Percentiles rank a stretch among this genome's conserved stretches.
phyloP scores from a whole-genome alignment of 768 basidiomycete species.

The Neoboletus subvelutipes region DNA sequence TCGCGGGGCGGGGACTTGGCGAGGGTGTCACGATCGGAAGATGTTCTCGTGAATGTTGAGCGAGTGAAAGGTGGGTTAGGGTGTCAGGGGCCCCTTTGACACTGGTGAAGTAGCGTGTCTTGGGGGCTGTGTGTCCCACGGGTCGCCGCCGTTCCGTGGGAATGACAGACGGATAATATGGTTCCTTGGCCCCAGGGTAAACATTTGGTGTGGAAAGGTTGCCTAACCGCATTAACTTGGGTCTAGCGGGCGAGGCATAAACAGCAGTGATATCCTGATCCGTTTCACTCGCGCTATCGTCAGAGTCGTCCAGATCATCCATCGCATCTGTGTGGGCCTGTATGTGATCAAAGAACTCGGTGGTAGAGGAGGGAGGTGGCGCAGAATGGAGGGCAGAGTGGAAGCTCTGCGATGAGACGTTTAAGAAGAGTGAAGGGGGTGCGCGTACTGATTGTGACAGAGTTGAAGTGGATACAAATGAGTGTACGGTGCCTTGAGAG shows the following conservation, averaged over 20 bases:
- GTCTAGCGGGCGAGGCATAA: conserved; percentile 29
- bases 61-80: conserved; percentile 32
- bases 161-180: conserved; percentile 34
- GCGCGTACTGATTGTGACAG: conserved; percentile 18
- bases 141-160: conserved; percentile 45
- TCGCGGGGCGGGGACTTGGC: conserved; percentile 16
- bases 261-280: conserved; percentile 36
- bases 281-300: conserved; percentile 41
- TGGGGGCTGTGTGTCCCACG: conserved; percentile 49
- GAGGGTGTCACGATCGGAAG: conserved; percentile 22
- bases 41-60: conserved; percentile 45
- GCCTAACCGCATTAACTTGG: conserved; percentile 60
- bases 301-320: conserved; percentile 68
- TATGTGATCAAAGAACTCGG: conserved; percentile 74
- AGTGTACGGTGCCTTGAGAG: conserved; percentile 33
- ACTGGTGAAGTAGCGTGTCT: conserved; percentile 47
- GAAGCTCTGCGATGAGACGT: conserved; percentile 45
- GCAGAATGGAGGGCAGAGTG: conserved; percentile 54
- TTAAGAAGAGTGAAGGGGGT: conserved; percentile 36
- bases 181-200: conserved; percentile 40
- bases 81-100: conserved; percentile 38
- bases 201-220: conserved; percentile 73
- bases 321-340: conserved; percentile 69
- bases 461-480: conserved; percentile 31
- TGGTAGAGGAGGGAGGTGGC: conserved; percentile 62